phyloP scores from a whole-genome alignment of 2,329 filamentous ascomycete species.

The Myriosclerotinia duriaeana region DNA sequence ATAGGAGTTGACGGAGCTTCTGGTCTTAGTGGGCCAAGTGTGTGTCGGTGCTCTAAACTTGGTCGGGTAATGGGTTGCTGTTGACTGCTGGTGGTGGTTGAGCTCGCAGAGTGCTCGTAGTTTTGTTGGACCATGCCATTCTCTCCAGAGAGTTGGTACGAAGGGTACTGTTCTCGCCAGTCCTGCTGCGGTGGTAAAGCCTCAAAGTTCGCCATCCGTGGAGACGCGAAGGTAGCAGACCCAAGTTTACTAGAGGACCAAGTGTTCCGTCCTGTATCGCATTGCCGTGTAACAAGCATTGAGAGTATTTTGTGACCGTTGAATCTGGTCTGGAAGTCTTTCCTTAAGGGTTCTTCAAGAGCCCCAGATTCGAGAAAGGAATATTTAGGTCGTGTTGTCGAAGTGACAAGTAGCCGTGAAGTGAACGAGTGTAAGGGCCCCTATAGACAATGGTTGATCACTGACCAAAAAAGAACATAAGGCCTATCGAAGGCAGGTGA shows the following conservation, averaged over 20 bases:
- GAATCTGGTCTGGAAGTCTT: constrained; percentile 10
- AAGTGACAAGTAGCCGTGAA: constrained; percentile 31
- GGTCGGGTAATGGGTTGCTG: constrained; percentile 31
- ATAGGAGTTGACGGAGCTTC: constrained; percentile 30
- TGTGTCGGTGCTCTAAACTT: constrained; percentile 39
- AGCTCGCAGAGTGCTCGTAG: constrained; percentile 36
- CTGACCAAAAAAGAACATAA: constrained; percentile 37
- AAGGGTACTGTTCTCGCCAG: constrained; percentile 42
- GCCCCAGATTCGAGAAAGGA: constrained; percentile 18
- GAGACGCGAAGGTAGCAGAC: constrained; percentile 39
- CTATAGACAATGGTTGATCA: constrained; percentile 35
- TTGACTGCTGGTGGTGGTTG: constrained; percentile 33
- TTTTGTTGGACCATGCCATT: constrained; percentile 35
- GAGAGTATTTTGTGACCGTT: constrained; percentile 34
- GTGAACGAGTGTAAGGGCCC: constrained; percentile 39
- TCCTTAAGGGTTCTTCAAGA: constrained; percentile 7
- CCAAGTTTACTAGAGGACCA: constrained; percentile 43
- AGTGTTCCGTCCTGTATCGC: constrained; percentile 42
- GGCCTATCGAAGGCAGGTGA: constrained; percentile 33
- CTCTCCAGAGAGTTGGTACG: constrained; percentile 38
- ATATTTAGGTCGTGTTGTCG: constrained; percentile 9
- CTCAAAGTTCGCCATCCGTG: constrained; percentile 44
- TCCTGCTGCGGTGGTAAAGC: constrained; percentile 41
- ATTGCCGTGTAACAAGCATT: constrained; percentile 44
- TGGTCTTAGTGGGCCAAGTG: constrained; percentile 34